Conservation (phyloP, 371 early-diverging fungal genomes). For the Mortierella sp. region DNA sequence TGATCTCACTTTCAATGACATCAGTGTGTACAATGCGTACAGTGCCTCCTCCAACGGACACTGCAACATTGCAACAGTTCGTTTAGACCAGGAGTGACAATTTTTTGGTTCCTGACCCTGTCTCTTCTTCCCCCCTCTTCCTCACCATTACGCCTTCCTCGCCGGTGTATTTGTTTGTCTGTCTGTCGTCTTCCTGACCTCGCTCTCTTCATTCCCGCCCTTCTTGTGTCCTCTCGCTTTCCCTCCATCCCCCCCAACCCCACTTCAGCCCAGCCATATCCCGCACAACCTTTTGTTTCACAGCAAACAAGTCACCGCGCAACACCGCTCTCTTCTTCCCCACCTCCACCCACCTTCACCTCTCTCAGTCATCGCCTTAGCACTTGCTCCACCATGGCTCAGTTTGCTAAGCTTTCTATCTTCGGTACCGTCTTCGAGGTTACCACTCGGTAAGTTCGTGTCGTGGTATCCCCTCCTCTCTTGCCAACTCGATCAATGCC, state of each 20-base stretch:
- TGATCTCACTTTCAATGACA: too few species aligned
- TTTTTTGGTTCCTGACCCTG: too few species aligned
- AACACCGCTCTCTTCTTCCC: slow-evolving; percentile 1
- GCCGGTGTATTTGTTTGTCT: too few species aligned
- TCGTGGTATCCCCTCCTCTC: too few species aligned
- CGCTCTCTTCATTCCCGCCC: background rate
- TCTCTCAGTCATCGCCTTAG: background rate
- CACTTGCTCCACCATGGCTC: slow-evolving; percentile 65
- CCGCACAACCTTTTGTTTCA: background rate
- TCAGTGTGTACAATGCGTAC: too few species aligned
- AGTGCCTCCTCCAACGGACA: too few species aligned
- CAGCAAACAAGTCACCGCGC: background rate
- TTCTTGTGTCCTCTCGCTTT: slow-evolving; percentile 3
- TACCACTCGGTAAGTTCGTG: slow-evolving; percentile 75
- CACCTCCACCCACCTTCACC: background rate
- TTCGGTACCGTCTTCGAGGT: slow-evolving; percentile 96
- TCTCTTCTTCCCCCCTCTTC: too few species aligned
- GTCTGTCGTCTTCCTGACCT: background rate
- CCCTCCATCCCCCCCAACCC: too few species aligned
- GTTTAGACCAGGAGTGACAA: too few species aligned
- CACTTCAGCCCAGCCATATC: background rate
- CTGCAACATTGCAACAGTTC: too few species aligned
- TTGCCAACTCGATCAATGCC: too few species aligned
- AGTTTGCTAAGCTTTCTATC: slow-evolving; percentile 86
- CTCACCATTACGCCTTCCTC: too few species aligned